These are phyloP conservation scores for Pseudogymnoascus sp. DNA, from an alignment of 2,329 filamentous ascomycete genomes.

Conservation along the genomic window DNA sequence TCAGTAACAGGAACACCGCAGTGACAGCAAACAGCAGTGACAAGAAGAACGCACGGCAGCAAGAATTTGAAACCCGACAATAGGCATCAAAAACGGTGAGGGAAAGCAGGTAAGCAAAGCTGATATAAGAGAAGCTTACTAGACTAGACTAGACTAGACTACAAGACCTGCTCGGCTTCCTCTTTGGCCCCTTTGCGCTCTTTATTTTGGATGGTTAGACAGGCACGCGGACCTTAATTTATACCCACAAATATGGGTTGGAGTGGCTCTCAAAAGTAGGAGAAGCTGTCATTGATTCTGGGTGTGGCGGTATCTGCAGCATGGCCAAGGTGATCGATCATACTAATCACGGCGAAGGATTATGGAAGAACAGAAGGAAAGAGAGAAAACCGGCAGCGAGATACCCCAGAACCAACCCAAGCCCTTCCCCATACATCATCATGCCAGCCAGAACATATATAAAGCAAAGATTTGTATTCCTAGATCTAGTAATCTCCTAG, in stretches of 20 bases:
- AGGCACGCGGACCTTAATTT: not conserved
- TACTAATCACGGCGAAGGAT: no score
- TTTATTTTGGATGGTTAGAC: not conserved
- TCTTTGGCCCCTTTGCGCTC: no score
- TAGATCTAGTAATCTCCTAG: constrained; percentile 1
- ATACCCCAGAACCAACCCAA: not conserved
- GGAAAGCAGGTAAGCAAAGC: not conserved
- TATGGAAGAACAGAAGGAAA: no score
- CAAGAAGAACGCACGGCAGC: not conserved
- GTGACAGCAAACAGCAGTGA: not conserved
- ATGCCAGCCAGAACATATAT: not conserved
- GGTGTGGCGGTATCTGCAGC: no score
- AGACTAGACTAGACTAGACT: no score
- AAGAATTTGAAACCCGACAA: not conserved
- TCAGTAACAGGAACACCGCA: not conserved
- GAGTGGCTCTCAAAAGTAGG: not conserved
- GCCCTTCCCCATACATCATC: not conserved
- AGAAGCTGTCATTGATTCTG: no score
- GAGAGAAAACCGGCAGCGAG: not conserved
- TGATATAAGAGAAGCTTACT: no score
- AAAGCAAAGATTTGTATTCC: not conserved
- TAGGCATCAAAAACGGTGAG: not conserved
- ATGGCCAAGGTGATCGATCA: no score
- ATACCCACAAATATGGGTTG: not conserved
- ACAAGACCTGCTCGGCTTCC: no score